Evolutionary conservation across 176 grass and related monocot species (phyloP).

Genomic region (Eremochloa ophiuroides): DNA sequence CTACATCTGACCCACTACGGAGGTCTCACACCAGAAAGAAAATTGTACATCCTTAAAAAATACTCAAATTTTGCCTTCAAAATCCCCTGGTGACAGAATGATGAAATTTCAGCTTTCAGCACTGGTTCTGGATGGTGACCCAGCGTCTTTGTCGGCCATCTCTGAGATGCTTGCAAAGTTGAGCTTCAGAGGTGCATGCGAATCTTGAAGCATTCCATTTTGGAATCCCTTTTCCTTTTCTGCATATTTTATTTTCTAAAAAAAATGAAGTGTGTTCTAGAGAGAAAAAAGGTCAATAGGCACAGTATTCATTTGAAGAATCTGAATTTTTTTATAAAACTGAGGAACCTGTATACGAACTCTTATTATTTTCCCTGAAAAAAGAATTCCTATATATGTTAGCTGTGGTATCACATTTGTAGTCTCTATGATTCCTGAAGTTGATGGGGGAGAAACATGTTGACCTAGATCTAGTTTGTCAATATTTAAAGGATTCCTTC

Average conservation of each 20-base stretch:
- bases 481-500: background rate
- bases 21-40: conserved; percentile 1
- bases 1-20: background rate
- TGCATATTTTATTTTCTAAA: background rate
- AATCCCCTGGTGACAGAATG: background rate
- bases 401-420: background rate
- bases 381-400: background rate
- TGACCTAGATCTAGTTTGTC: background rate
- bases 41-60: background rate
- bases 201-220: conserved; percentile 14
- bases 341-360: background rate
- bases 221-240: background rate
- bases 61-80: background rate
- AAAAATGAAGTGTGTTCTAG: background rate
- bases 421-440: background rate
- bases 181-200: conserved; percentile 14
- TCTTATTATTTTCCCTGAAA: background rate
- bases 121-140: conserved; percentile 27
- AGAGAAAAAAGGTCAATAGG: background rate
- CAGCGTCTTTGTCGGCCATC: background rate
- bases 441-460: background rate
- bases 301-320: background rate
- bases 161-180: background rate
- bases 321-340: background rate
- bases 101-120: conserved; percentile 12